phyloP scores from a whole-genome alignment of 2,329 filamentous ascomycete species.

The Pseudocercospora eumusae region DNA sequence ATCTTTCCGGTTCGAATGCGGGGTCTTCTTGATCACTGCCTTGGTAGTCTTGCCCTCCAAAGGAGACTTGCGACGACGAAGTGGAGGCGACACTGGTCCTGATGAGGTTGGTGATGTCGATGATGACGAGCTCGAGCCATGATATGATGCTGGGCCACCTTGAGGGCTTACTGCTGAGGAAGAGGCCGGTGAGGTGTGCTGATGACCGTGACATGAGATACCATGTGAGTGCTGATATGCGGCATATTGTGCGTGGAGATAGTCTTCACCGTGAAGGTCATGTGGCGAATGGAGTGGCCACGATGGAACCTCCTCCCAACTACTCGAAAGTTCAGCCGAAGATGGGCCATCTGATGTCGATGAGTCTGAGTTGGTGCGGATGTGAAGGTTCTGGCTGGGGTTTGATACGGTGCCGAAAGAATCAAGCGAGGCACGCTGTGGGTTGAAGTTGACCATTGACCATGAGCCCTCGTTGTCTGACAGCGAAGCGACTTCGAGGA shows the following conservation, averaged over 20 bases:
- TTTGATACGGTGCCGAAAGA: slow-evolving; percentile 77
- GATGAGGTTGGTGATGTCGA: slow-evolving; percentile 40
- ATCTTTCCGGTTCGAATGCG: slow-evolving; percentile 69
- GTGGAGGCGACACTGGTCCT: slow-evolving; percentile 51
- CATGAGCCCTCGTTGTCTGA: slow-evolving; percentile 77
- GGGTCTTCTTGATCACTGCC: slow-evolving; percentile 72
- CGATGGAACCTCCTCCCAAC: slow-evolving; percentile 74
- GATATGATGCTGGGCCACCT: slow-evolving; percentile 29
- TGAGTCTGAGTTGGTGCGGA: slow-evolving; percentile 83
- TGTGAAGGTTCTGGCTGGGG: slow-evolving; percentile 83
- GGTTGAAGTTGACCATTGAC: slow-evolving; percentile 69
- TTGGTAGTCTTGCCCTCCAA: slow-evolving; percentile 78
- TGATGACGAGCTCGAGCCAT: slow-evolving; percentile 36
- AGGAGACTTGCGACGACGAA: slow-evolving; percentile 61
- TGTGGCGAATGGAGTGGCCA: slow-evolving; percentile 80
- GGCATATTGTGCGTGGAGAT: slow-evolving; percentile 58
- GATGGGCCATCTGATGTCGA: slow-evolving; percentile 65
- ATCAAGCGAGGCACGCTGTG: slow-evolving; percentile 64
- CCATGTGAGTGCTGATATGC: slow-evolving; percentile 43
- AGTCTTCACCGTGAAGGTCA: slow-evolving; percentile 65
- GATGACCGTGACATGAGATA: slow-evolving; percentile 19
- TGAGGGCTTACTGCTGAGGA: slow-evolving; percentile 37
- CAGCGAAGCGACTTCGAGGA: slow-evolving; percentile 82
- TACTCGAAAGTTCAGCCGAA: slow-evolving; percentile 67
- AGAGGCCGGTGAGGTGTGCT: slow-evolving; percentile 36